Percentiles rank a stretch among this genome's conserved stretches.
These are phyloP conservation scores for Chlamydomonas sp. DNA, from an alignment of 139 green algal genomes.

Conservation along the genomic window DNA sequence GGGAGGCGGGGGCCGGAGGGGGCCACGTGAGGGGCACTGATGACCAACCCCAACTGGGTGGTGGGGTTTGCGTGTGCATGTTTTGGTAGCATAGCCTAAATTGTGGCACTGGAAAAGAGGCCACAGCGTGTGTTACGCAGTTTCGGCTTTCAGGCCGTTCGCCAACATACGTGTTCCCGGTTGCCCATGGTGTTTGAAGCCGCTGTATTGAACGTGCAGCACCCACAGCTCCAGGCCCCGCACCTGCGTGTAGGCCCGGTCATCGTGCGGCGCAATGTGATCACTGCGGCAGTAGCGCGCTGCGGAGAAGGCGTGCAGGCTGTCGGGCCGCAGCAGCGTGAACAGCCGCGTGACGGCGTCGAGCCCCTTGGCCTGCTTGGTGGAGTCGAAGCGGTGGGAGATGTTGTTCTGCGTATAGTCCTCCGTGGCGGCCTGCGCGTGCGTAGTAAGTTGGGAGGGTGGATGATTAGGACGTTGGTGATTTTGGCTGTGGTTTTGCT, in stretches of 20 bases:
- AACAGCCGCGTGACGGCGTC: slow-evolving; percentile 52
- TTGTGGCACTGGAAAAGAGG: too few species aligned
- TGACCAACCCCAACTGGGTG: too few species aligned
- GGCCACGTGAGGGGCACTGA: not conserved
- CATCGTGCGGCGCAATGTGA: slow-evolving; percentile 58
- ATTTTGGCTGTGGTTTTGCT: too few species aligned
- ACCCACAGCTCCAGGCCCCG: not conserved
- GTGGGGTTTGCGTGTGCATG: too few species aligned
- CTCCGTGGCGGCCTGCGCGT: not conserved
- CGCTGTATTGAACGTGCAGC: too few species aligned
- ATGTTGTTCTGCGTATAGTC: slow-evolving; percentile 54
- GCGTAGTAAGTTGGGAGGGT: too few species aligned
- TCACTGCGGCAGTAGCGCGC: slow-evolving; percentile 21
- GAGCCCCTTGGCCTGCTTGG: slow-evolving; percentile 20
- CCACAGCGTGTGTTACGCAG: too few species aligned
- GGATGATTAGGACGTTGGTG: too few species aligned
- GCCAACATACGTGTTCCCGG: too few species aligned
- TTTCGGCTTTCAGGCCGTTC: too few species aligned
- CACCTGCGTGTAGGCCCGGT: slow-evolving; percentile 57
- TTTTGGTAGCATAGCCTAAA: too few species aligned
- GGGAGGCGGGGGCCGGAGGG: not conserved
- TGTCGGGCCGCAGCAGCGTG: slow-evolving; percentile 52
- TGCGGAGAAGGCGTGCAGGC: slow-evolving; percentile 58
- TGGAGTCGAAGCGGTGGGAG: slow-evolving; percentile 32
- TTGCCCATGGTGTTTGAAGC: too few species aligned